A percentile compares a stretch with the other conserved stretches of the same genome.
Evolutionary conservation across 1,284 basidiomycete species (phyloP).

Genomic region (Neonothopanus nambi): DNA sequence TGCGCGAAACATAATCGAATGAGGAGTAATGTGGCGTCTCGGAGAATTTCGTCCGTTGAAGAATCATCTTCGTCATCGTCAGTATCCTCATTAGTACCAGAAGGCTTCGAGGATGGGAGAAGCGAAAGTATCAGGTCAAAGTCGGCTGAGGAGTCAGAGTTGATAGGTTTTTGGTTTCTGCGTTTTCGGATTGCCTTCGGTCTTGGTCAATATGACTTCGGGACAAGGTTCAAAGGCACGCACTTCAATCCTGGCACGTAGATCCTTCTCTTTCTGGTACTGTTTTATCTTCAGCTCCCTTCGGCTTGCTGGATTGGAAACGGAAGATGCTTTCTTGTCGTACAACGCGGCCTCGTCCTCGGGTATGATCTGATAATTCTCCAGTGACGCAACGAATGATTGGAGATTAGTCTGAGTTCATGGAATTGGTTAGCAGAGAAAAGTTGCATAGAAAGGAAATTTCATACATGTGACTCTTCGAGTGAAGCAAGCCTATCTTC

Average conservation of each 20-base stretch:
- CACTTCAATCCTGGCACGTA: constrained; percentile 72
- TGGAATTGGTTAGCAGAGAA: constrained; percentile 17
- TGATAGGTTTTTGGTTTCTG: constrained; percentile 38
- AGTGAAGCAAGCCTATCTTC: constrained; percentile 62
- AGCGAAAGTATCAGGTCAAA: constrained; percentile 65
- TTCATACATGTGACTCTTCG: constrained; percentile 58
- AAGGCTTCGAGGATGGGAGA: constrained; percentile 36
- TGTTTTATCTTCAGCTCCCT: constrained; percentile 88
- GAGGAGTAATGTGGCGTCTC: constrained; percentile 69
- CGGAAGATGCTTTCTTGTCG: constrained; percentile 42
- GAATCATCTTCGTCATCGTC: constrained; percentile 54
- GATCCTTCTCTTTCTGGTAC: constrained; percentile 81
- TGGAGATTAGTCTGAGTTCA: constrained; percentile 53
- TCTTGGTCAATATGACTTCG: background rate
- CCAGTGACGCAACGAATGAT: constrained; percentile 58
- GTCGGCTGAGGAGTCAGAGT: constrained; percentile 43
- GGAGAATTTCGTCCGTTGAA: constrained; percentile 62
- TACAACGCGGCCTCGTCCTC: constrained; percentile 61
- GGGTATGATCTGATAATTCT: constrained; percentile 71
- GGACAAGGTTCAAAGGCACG: constrained; percentile 16
- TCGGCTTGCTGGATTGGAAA: constrained; percentile 66
- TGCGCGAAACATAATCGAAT: constrained; percentile 75
- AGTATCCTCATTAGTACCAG: constrained; percentile 22
- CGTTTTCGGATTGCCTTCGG: constrained; percentile 56
- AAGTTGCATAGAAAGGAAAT: constrained; percentile 5